phyloP scores from a whole-genome alignment of 1,139 yeast genomes.

The Nakaseomyces kungkrabaensis region DNA sequence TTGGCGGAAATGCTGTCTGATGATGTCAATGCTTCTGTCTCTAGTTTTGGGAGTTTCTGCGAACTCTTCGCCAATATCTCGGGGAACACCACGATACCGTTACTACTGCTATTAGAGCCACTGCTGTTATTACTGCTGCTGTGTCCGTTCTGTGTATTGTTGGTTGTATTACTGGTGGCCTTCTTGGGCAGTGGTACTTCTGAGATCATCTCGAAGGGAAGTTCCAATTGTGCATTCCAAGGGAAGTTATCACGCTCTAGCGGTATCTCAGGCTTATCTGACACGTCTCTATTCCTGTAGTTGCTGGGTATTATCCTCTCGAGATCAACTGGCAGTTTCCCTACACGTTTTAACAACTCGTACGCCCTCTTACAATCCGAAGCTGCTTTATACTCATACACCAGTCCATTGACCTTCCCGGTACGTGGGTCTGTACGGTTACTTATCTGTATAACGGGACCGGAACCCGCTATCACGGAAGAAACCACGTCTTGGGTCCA shows the following conservation, averaged over 20 bases:
- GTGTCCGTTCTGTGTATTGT: slow-evolving; percentile 6
- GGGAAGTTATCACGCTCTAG: slow-evolving; percentile 27
- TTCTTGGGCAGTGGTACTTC: slow-evolving; percentile 28
- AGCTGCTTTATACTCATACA: slow-evolving; percentile 19
- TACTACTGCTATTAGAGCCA: slow-evolving; percentile 1
- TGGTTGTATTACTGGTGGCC: slow-evolving; percentile 10
- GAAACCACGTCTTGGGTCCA: slow-evolving; percentile 26
- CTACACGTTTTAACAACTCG: slow-evolving; percentile 17
- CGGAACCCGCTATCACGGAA: slow-evolving; percentile 29
- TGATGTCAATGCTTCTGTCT: slow-evolving; percentile 35
- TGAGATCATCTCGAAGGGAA: slow-evolving; percentile 29
- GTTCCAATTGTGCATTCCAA: slow-evolving; percentile 23
- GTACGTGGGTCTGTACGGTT: slow-evolving; percentile 25
- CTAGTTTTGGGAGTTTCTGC: slow-evolving; percentile 41
- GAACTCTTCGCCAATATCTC: slow-evolving; percentile 42
- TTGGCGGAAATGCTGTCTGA: slow-evolving; percentile 38
- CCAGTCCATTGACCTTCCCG: slow-evolving; percentile 20
- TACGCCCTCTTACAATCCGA: slow-evolving; percentile 23
- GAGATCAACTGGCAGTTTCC: slow-evolving; percentile 20
- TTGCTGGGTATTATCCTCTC: slow-evolving; percentile 22
- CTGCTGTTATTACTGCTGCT: slow-evolving; percentile 4
- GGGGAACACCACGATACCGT: slow-evolving; percentile 30
- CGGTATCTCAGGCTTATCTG: slow-evolving; percentile 13
- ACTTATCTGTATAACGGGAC: slow-evolving; percentile 20
- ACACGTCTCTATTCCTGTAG: slow-evolving; percentile 11